These are phyloP conservation scores for Taiozyma sp. DNA, from an alignment of 1,139 yeast species.

Conservation along the genomic window DNA sequence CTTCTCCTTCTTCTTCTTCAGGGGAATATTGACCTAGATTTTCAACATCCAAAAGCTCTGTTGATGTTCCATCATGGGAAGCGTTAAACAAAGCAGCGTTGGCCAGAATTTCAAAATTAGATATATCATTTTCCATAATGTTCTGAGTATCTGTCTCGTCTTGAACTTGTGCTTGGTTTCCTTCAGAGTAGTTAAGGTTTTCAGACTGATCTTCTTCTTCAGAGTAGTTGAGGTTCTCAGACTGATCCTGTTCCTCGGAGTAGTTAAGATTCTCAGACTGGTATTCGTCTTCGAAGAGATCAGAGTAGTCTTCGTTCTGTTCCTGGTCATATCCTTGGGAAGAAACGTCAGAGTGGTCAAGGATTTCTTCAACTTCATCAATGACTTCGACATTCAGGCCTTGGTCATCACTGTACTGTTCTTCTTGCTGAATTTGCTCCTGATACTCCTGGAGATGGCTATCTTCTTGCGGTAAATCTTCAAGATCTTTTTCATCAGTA, in stretches of 20 bases:
- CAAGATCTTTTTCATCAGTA: not conserved
- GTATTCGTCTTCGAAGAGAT: not conserved
- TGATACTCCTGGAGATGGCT: not conserved
- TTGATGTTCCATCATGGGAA: not conserved
- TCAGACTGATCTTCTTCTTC: not conserved
- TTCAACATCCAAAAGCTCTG: conserved; percentile 1
- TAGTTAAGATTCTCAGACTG: not conserved
- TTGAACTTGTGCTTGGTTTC: not conserved
- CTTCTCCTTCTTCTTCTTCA: conserved; percentile 9
- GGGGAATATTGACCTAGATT: conserved; percentile 22
- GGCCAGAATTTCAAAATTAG: not conserved
- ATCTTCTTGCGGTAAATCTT: not conserved
- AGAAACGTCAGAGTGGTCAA: not conserved
- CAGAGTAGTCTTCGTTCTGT: not conserved
- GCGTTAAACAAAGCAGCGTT: not conserved
- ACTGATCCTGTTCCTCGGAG: not conserved
- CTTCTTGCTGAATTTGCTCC: not conserved
- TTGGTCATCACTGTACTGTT: not conserved
- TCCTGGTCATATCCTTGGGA: not conserved
- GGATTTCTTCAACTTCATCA: not conserved
- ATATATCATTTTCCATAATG: not conserved
- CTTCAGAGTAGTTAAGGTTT: too few species aligned
- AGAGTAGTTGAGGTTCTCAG: too few species aligned
- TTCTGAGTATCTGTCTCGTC: not conserved
- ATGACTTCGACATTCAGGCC: not conserved